Evolutionary conservation across 257 asterid genomes (phyloP).

Genomic region (Parsonsia alboflavescens): DNA sequence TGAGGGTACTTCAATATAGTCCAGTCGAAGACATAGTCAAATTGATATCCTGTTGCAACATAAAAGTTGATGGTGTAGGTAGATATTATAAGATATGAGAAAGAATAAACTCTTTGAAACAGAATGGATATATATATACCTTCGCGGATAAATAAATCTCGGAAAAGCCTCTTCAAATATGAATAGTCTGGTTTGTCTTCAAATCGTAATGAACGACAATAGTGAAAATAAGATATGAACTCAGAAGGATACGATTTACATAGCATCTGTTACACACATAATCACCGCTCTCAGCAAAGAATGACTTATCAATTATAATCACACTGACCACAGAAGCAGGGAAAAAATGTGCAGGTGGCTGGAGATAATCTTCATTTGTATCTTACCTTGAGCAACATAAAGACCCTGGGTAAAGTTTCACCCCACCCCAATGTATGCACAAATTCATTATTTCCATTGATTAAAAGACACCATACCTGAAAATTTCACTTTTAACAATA

Average conservation of each 20-base stretch:
- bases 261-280: conserved; percentile 52
- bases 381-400: background rate
- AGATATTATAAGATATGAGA: conserved; percentile 4
- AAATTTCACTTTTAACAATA: background rate
- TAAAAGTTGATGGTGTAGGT: conserved; percentile 16
- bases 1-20: conserved; percentile 93
- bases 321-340: background rate
- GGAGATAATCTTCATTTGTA: background rate
- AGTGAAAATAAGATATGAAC: conserved; percentile 86
- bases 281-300: background rate
- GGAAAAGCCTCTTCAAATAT: conserved; percentile 85
- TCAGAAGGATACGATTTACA: conserved; percentile 90
- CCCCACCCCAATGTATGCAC: background rate
- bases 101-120: background rate
- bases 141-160: conserved; percentile 92
- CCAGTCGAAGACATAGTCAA: conserved; percentile 96
- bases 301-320: background rate
- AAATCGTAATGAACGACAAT: conserved; percentile 81
- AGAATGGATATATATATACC: conserved; percentile 43
- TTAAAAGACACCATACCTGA: background rate
- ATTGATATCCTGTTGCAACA: conserved; percentile 70
- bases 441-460: background rate
- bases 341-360: background rate
- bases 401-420: background rate
- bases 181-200: conserved; percentile 95